phyloP scores from a whole-genome alignment of 495 filamentous ascomycete species.

The Thermothielavioides terrestris region DNA sequence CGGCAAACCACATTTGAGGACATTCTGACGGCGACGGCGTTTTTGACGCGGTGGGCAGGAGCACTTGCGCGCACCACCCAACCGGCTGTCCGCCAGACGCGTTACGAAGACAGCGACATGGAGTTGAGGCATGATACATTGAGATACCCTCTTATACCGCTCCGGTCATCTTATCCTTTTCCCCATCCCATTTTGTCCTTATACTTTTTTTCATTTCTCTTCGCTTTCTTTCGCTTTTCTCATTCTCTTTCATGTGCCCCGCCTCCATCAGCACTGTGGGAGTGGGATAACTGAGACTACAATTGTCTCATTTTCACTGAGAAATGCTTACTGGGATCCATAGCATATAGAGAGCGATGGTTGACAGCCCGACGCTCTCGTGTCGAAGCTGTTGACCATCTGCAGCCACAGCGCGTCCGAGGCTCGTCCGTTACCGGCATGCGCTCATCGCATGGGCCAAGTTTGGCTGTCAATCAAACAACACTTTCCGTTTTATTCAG shows the following conservation, averaged over 20 bases:
- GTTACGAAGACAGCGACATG: background rate
- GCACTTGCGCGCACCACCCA: background rate
- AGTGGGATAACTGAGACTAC: too few species aligned
- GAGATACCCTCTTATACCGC: slow-evolving; percentile 5
- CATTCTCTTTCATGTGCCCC: too few species aligned
- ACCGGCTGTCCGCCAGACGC: background rate
- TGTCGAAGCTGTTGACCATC: slow-evolving; percentile 6
- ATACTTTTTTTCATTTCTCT: too few species aligned
- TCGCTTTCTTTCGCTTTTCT: too few species aligned
- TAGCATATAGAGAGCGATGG: slow-evolving; percentile 16
- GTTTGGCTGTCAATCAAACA: slow-evolving; percentile 14
- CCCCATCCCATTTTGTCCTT: too few species aligned
- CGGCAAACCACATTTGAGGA: background rate
- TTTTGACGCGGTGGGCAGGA: background rate
- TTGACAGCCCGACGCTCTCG: slow-evolving; percentile 4
- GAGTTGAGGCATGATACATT: slow-evolving; percentile 6
- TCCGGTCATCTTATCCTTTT: background rate
- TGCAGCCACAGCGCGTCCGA: background rate
- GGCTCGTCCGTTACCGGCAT: background rate
- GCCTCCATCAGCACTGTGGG: too few species aligned
- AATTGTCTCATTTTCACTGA: background rate
- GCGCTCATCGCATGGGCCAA: slow-evolving; percentile 8
- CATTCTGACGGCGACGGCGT: slow-evolving; percentile 1
- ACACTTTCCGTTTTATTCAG: slow-evolving; percentile 1
- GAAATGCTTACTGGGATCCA: slow-evolving; percentile 6